phyloP scores from a whole-genome alignment of 129 eudicot genomes.

The Chrysanthemum makinoi region DNA sequence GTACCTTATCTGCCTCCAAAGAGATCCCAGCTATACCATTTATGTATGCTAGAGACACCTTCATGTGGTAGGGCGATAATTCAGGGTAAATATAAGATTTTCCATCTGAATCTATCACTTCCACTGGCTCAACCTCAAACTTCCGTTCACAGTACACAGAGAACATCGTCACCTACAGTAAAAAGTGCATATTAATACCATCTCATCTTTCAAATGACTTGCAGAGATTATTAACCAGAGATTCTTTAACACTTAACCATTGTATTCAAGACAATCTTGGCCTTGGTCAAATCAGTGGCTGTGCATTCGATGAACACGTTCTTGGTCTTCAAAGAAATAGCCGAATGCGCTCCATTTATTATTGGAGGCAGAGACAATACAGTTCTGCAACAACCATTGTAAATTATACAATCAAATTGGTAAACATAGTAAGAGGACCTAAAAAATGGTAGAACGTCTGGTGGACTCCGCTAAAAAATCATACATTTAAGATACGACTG shows the following conservation, averaged over 20 bases:
- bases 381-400: constrained; percentile 51
- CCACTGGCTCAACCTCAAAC: constrained; percentile 93
- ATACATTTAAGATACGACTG: background rate
- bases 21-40: constrained; percentile 56
- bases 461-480: background rate
- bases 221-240: background rate
- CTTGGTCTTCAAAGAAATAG: constrained; percentile 72
- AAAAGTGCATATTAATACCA: constrained; percentile 6
- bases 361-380: constrained; percentile 91
- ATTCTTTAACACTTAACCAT: constrained; percentile 43
- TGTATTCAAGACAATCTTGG: constrained; percentile 88
- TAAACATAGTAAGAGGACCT: background rate
- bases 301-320: constrained; percentile 92
- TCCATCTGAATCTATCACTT: constrained; percentile 67
- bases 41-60: constrained; percentile 67
- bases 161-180: constrained; percentile 85
- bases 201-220: background rate
- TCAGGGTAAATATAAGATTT: constrained; percentile 64
- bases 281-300: constrained; percentile 92
- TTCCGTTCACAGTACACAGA: constrained; percentile 72
- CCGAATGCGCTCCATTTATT: constrained; percentile 92
- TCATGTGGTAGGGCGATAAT: constrained; percentile 69
- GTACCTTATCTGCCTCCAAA: constrained; percentile 70
- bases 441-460: background rate
- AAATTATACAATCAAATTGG: background rate